Evolutionary conservation across 768 basidiomycete genomes (phyloP).

Genomic region (Tylopilus cervinicoccineus): DNA sequence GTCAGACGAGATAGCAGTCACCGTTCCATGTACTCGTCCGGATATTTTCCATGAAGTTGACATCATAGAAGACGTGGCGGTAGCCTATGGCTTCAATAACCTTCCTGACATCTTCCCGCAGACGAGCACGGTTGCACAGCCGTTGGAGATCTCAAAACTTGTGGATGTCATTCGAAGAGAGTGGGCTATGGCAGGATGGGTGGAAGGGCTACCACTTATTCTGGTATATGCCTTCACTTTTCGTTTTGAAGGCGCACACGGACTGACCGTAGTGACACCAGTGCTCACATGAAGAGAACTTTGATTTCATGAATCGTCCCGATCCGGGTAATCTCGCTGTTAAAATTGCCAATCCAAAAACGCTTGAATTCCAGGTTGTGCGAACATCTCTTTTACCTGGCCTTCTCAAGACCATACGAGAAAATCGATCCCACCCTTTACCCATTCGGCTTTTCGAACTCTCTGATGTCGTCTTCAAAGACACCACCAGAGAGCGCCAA

Average conservation of each 20-base stretch:
- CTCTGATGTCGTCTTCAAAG: slow-evolving; percentile 91
- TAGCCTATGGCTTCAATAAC: slow-evolving; percentile 98
- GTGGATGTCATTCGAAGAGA: slow-evolving; percentile 85
- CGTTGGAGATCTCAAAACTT: slow-evolving; percentile 83
- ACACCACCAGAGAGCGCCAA: slow-evolving; percentile 70
- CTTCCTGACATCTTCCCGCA: slow-evolving; percentile 87
- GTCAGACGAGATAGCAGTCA: slow-evolving; percentile 66
- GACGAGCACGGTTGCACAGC: slow-evolving; percentile 93
- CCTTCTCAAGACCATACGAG: slow-evolving; percentile 92
- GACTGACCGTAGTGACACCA: slow-evolving; percentile 30
- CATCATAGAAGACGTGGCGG: slow-evolving; percentile 96
- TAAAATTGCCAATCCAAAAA: slow-evolving; percentile 95
- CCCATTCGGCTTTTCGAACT: slow-evolving; percentile 94
- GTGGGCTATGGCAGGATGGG: slow-evolving; percentile 95
- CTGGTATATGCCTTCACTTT: slow-evolving; percentile 47
- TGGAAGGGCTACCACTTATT: slow-evolving; percentile 91
- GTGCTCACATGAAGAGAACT: slow-evolving; percentile 99
- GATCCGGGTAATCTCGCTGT: slow-evolving; percentile 83
- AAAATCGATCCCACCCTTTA: slow-evolving; percentile 90
- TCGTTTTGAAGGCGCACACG: background rate
- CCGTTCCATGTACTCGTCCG: slow-evolving; percentile 91
- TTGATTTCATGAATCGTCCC: slow-evolving; percentile 81
- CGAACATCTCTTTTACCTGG: slow-evolving; percentile 95
- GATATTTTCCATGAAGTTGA: slow-evolving; percentile 99
- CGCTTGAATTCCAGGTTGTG: slow-evolving; percentile 96